Evolutionary conservation across 2,329 filamentous ascomycete genomes (phyloP).

Genomic region (Pestalotiopsis sp.): DNA sequence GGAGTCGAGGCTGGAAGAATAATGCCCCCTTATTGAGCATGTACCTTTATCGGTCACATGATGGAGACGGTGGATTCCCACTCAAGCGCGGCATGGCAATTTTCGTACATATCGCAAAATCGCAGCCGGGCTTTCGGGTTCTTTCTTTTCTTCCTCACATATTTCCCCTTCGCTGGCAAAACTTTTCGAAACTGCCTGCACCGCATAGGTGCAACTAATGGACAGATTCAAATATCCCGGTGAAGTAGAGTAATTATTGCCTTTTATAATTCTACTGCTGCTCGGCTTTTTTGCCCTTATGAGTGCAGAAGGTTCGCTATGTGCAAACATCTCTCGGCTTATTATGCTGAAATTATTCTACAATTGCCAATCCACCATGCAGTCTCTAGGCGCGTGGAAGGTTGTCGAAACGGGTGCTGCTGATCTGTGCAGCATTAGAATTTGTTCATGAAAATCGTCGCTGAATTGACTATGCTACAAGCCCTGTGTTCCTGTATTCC

Average conservation of each 20-base stretch:
- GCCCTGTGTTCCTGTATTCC: neutral
- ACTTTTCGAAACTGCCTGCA: constrained; percentile 37
- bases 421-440: neutral
- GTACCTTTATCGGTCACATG: constrained; percentile 4
- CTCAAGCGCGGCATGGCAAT: neutral
- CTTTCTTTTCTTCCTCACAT: constrained; percentile 45
- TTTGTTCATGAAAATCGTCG: neutral
- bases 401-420: neutral
- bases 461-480: neutral
- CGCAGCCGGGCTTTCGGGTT: neutral
- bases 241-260: constrained; percentile 58
- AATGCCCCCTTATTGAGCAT: neutral
- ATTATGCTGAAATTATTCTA: neutral
- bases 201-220: constrained; percentile 32
- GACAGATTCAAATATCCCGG: constrained; percentile 47
- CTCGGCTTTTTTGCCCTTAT: constrained; percentile 39
- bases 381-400: neutral
- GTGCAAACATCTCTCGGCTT: constrained; percentile 51
- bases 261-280: constrained; percentile 64
- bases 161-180: constrained; percentile 46
- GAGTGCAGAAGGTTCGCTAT: constrained; percentile 65
- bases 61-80: neutral
- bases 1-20: neutral
- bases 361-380: neutral
- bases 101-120: constrained; percentile 7